Evolutionary conservation across 345 rosid genomes (phyloP), one percentile per base, ranked within the genome.

Genomic region (Laguncularia racemosa): DNA sequence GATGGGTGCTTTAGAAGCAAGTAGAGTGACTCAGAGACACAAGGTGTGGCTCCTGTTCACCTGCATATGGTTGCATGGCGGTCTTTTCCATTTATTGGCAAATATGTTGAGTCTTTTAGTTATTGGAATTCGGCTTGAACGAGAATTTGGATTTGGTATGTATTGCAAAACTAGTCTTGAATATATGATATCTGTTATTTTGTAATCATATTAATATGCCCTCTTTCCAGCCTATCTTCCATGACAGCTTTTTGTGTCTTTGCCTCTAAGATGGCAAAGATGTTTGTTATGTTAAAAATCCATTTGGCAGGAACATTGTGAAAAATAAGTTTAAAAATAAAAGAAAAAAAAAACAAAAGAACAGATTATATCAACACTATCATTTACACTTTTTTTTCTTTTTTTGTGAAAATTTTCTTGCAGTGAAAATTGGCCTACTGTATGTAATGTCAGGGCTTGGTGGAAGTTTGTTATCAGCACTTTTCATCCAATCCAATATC

Each of bases 61-160:
- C 70, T 89, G 95, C 75, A 86, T 81, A 23, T 92, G 97, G 98
- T 67, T 92, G 67, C 98, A 92, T 55, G 98, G 73, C 19, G 98
- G 97, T 45, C 81, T 89, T 72, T 75, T 89, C 62, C 98, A 92
- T 60, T 52, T 92, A 19, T 47, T 86, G 20, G 89, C 85, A 2
- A 92, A 92, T 58, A 89, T 89, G 97, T 64, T 86, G 73, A 67
- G 89, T 70, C 87, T 92, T 66, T 60, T 81, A 43, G 65, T 86
- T 58, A 84, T 92, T 12, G 97, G 98, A 28, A 74, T 92, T 53
- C 85, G 89, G 70, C 89, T 92, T 62, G 98, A 92, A 67, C 84
- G 68, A 44, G 96, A 89, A 66, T 92, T 89, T 51, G 98, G 98
- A 2, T 92, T 92, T 33, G 77, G 98, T 92, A 75, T 55, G 89